These are phyloP conservation scores for Ganoderma meredithae DNA, from an alignment of 1,284 basidiomycete species.

Conservation along the genomic window DNA sequence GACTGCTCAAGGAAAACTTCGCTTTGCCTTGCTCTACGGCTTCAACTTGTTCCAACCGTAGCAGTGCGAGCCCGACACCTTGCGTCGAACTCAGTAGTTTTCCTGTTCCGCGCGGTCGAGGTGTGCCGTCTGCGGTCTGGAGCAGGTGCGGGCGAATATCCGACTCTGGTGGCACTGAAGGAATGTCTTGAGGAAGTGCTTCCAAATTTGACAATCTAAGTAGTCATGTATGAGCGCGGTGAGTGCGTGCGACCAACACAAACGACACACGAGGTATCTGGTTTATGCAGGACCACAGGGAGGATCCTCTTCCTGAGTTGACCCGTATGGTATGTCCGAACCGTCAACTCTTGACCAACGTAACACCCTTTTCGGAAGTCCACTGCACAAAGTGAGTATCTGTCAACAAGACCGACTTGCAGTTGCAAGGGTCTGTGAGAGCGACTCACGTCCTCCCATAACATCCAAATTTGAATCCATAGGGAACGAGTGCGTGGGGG, in stretches of 20 bases:
- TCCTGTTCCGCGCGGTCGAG: conserved; percentile 68
- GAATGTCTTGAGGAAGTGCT: conserved; percentile 6
- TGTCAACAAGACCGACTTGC: background rate
- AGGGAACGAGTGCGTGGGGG: conserved; percentile 82
- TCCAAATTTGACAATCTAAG: conserved; percentile 15
- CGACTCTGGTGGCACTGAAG: conserved; percentile 34
- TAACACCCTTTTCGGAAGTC: conserved; percentile 99
- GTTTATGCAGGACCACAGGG: conserved; percentile 69
- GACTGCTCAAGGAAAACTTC: conserved; percentile 48
- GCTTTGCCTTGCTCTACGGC: conserved; percentile 48
- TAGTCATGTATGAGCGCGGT: background rate
- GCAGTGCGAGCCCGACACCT: conserved; percentile 71
- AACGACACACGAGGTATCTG: conserved; percentile 24
- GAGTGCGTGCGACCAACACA: background rate
- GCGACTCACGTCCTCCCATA: conserved; percentile 85
- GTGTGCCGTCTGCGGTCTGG: conserved; percentile 25
- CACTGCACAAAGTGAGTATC: conserved; percentile 57
- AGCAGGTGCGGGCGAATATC: conserved; percentile 33
- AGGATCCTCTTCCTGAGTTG: conserved; percentile 91
- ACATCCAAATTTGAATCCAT: conserved; percentile 95
- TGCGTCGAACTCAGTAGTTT: conserved; percentile 66
- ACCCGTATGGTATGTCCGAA: conserved; percentile 96
- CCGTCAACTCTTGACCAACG: conserved; percentile 97
- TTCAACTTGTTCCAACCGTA: conserved; percentile 72
- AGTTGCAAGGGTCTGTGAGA: background rate